Evolutionary conservation across 2,329 filamentous ascomycete species (phyloP), one percentile per base, ranked within the genome.

Genomic region (Helotiales sp.): DNA sequence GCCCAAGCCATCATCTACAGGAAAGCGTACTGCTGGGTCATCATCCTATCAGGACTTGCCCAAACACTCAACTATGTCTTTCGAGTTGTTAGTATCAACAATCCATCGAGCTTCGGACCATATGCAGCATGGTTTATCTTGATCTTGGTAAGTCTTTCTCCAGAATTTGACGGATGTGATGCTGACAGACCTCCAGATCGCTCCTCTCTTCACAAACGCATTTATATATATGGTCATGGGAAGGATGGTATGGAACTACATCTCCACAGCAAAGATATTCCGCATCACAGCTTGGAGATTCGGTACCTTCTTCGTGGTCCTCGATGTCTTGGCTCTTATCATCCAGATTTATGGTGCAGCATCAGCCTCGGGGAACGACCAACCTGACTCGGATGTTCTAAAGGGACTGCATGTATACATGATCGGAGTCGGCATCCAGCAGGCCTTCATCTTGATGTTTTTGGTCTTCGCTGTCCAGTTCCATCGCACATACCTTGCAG

Each of bases 371-470:
- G 74, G 74, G 0, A 72, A 71, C 0, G 68, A 66, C 17, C 67
- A 70, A 64, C 25, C 61, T 62, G 66, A 5, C 5, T 51, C 42
- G 52, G 52, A 54, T 10, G 52, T 54, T 2, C 12, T 47, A n/a
- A 29, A 54, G 22, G 75, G 70, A 0, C 67, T 76, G 0, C 68
- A 75, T 50, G 69, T 76, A 55, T 82, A 81, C 66, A 81, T 81
- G 78, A 77, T 73, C 13, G 79, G 79, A 1, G 77, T 82, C 15
- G 78, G 75, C 0, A 62, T 81, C 0, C 80, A 82, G 57, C 71
- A 81, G 57, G 65, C 75, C 27, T 79, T 81, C 57, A 77, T 81
- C 44, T 59, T 80, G 2, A 57, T 75, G 9, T 80, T 81, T 53
- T 61, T 74, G 4, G 63, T 61, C 0, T 67, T 81, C 1, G 68